These are phyloP conservation scores for Microcos paniculata DNA, from an alignment of 345 rosid genomes.

Conservation along the genomic window DNA sequence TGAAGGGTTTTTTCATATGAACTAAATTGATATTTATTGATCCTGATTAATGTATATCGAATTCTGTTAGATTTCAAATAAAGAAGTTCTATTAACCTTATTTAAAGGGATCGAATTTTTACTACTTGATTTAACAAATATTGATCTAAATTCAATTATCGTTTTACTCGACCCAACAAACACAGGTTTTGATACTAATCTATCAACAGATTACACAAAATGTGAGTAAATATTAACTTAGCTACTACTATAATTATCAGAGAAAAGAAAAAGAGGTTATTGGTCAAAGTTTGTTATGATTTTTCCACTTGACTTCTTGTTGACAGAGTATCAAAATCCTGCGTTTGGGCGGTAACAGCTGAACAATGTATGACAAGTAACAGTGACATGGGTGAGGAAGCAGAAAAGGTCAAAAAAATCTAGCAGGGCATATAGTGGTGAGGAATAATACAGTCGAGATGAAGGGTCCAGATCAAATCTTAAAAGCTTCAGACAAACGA, in stretches of 20 bases:
- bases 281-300: neutral
- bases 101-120: no score
- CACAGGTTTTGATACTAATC: no score
- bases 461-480: neutral
- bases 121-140: no score
- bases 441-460: neutral
- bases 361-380: neutral
- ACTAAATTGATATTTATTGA: no score
- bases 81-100: no score
- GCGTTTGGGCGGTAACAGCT: neutral
- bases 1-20: no score
- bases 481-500: neutral
- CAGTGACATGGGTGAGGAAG: neutral
- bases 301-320: neutral
- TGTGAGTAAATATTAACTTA: neutral
- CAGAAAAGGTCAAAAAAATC: neutral
- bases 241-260: neutral
- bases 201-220: no score
- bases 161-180: no score
- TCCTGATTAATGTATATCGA: no score
- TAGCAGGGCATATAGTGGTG: neutral
- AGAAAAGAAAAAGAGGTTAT: neutral
- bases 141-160: no score
- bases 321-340: neutral
- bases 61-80: no score